phyloP scores from a whole-genome alignment of 208 protist genomes.

The Entamoeba invadens region DNA sequence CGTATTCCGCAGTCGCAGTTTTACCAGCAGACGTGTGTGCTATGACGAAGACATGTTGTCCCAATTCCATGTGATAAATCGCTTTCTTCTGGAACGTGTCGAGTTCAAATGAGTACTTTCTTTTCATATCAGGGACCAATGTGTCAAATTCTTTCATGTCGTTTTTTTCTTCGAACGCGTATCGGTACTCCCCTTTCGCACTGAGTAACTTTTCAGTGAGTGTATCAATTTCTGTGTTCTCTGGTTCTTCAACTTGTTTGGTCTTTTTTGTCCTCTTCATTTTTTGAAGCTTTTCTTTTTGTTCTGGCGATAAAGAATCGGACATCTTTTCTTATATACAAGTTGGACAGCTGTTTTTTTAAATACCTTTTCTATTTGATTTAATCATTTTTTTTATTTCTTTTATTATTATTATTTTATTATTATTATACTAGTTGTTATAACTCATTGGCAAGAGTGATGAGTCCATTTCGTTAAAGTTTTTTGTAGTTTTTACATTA shows the following conservation, averaged over 20 bases:
- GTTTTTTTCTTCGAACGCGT: neutral
- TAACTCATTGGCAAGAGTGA: no score
- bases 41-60: conserved; percentile 57
- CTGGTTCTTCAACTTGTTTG: neutral
- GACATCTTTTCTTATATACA: no score
- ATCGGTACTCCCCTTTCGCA: neutral
- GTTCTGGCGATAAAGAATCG: neutral
- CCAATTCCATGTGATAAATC: conserved; percentile 39
- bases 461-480: no score
- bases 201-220: neutral
- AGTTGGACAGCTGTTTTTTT: no score
- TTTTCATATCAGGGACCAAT: neutral
- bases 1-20: conserved; percentile 38
- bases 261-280: neutral
- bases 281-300: neutral
- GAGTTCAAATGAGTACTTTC: conserved; percentile 48
- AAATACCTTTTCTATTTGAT: no score
- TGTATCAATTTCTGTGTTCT: neutral
- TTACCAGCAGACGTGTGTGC: conserved; percentile 54
- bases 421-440: no score
- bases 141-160: neutral
- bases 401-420: no score
- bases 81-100: conserved; percentile 65
- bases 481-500: no score
- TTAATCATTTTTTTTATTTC: no score